Base-by-base conservation (phyloP, 23 red algal species). In the Gracilaria domingensis region DNA sequence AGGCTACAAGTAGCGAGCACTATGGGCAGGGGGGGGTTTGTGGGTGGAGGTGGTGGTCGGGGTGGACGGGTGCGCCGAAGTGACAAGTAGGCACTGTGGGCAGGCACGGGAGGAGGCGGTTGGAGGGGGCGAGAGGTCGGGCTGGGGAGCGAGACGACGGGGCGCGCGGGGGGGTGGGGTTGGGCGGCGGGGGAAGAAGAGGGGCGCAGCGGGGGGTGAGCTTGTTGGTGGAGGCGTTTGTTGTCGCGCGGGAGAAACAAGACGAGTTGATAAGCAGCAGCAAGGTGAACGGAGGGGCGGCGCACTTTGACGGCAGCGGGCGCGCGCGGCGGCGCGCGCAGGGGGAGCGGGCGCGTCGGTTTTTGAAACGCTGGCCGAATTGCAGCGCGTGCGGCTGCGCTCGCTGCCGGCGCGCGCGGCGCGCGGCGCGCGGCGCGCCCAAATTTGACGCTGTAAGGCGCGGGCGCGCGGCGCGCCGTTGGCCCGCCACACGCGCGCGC, bases 361-460 rank as follows among this genome's bases (percentile, higher is more conserved):
- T 79, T 42, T 79, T 53, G 42, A 79, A 58, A 79, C 47, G 75
- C 37, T 33, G 53, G 30, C 53, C 42, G 44, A 79, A 79, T 56
- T 58, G 75, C 8, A 58, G 40, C 29, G 29, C 53, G 40, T 25
- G 26, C 75, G 18, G 7, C 23, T 23, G 66, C 14, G 17, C 32
- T 40, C 66, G 66, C 66, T 0, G 66, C 0, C 9, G 1, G 51
- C 51, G 5, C 7, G 45, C 45, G 7, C 56, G 56, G 56, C 56
- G 56, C 45, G 45, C 45, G 7, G 55, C 55, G 55, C 55, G 55
- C 4, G 51, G 18, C 8, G 51, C 51, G 51, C 51, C 18, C n/a
- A n/a, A n/a, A n/a, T n/a, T n/a, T n/a, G n/a, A n/a, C n/a, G 55
- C 55, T 59, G 55, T 20, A 59, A 59, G 55, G 55, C 55, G 55